Evolutionary conservation across 495 filamentous ascomycete genomes (phyloP).

Genomic region (Annulohypoxylon maeteangense): DNA sequence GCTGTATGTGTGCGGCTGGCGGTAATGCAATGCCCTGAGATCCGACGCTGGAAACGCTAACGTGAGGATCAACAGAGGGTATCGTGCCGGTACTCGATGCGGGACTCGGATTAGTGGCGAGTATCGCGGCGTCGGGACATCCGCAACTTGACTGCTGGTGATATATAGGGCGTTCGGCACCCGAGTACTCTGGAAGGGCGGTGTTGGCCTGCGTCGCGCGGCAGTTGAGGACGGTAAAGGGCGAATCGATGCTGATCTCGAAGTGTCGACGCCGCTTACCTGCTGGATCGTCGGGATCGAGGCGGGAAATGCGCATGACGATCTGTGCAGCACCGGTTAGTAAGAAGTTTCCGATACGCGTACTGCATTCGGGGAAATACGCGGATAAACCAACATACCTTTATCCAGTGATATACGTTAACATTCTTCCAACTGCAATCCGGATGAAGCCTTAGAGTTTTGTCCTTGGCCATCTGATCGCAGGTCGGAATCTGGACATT

Average conservation of each 20-base stretch:
- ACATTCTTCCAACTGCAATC: constrained; percentile 97
- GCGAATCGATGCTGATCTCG: constrained; percentile 98
- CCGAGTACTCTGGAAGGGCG: constrained; percentile 84
- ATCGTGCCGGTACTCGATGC: constrained; percentile 51
- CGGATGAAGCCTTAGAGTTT: constrained; percentile 79
- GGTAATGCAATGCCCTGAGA: constrained; percentile 31
- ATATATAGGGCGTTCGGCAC: constrained; percentile 57
- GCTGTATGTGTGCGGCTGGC: constrained; percentile 37
- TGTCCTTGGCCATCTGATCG: constrained; percentile 85
- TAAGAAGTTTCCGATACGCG: neutral
- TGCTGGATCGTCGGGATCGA: constrained; percentile 80
- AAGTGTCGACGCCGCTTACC: constrained; percentile 89
- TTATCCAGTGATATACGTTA: constrained; percentile 98
- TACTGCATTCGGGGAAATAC: neutral
- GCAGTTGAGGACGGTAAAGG: constrained; percentile 95
- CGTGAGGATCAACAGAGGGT: constrained; percentile 25
- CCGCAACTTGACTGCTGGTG: constrained; percentile 73
- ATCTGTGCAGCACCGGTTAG: constrained; percentile 69
- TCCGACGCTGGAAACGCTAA: constrained; percentile 11
- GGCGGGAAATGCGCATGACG: constrained; percentile 92
- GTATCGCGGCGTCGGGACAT: constrained; percentile 74
- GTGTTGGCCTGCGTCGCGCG: constrained; percentile 93
- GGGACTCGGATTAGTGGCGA: constrained; percentile 51
- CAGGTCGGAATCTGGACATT: constrained; percentile 95
- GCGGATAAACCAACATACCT: constrained; percentile 66